Conservation (phyloP, 1,139 yeast genomes). For the Debaryomycetaceae sp. region DNA sequence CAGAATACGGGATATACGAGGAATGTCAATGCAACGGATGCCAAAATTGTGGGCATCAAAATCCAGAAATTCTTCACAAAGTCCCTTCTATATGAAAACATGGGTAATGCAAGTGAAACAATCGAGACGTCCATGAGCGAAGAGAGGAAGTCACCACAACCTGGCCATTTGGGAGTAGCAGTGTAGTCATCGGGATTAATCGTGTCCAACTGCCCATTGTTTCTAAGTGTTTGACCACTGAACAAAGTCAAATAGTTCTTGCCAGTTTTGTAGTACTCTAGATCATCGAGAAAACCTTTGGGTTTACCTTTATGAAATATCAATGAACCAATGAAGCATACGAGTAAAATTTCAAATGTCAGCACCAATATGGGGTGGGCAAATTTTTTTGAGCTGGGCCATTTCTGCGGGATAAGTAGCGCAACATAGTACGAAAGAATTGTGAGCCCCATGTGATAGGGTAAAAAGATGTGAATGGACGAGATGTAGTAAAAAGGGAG, state of each 20-base stretch:
- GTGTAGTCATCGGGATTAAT: constrained; percentile 21
- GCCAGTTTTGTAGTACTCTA: constrained; percentile 64
- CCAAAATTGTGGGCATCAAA: constrained; percentile 57
- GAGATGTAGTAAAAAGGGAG: constrained; percentile 50
- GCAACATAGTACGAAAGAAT: constrained; percentile 54
- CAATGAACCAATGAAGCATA: constrained; percentile 58
- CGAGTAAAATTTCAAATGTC: constrained; percentile 58
- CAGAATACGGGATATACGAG: constrained; percentile 70
- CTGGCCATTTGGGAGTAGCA: constrained; percentile 56
- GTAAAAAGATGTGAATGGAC: constrained; percentile 51
- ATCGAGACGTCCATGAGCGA: constrained; percentile 74
- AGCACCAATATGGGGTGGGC: constrained; percentile 72
- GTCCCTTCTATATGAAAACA: constrained; percentile 71
- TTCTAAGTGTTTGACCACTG: constrained; percentile 29
- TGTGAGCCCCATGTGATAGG: constrained; percentile 60
- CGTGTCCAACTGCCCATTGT: constrained; percentile 21
- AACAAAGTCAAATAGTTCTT: constrained; percentile 61
- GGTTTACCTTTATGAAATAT: constrained; percentile 46
- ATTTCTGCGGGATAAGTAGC: constrained; percentile 43
- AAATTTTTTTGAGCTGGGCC: constrained; percentile 47
- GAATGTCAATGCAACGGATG: constrained; percentile 55
- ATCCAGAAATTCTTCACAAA: constrained; percentile 55
- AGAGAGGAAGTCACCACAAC: constrained; percentile 73
- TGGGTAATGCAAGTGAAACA: constrained; percentile 71
- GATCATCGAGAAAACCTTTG: constrained; percentile 45